Evolutionary conservation across 352 stramenopile genomes (phyloP).

Genomic region (Phytophthora agathidicida): DNA sequence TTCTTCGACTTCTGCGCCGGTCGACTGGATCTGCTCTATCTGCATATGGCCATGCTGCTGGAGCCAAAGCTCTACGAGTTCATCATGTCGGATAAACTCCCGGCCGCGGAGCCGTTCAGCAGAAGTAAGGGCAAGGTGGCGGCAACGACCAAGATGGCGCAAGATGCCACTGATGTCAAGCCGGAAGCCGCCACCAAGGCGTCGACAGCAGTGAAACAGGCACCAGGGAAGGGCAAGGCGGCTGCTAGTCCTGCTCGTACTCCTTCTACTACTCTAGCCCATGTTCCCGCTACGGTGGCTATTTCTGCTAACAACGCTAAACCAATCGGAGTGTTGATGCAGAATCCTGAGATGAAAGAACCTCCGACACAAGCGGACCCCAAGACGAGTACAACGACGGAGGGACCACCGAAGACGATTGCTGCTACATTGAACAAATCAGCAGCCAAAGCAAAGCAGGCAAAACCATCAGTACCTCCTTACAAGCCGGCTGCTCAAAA

Average conservation of each 20-base stretch:
- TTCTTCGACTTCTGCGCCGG: constrained; percentile 71
- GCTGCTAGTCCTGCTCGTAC: neutral
- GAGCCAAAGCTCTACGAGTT: constrained; percentile 56
- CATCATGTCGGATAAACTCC: constrained; percentile 44
- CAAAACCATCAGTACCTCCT: constrained; percentile 7
- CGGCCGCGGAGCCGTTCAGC: constrained; percentile 11
- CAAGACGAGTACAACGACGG: neutral
- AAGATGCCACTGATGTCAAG: neutral
- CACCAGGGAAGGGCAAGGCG: neutral
- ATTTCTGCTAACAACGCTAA: neutral
- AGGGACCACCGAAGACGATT: constrained; percentile 1
- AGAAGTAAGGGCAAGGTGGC: constrained; percentile 7
- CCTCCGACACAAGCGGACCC: neutral
- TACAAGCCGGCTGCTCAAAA: constrained; percentile 12
- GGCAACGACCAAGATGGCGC: neutral
- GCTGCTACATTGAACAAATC: constrained; percentile 5
- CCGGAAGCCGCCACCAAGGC: neutral
- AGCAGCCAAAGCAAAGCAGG: constrained; percentile 13
- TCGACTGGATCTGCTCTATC: constrained; percentile 66
- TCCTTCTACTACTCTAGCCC: neutral
- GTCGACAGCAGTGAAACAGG: neutral
- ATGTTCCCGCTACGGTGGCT: neutral
- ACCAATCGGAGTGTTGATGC: constrained; percentile 9
- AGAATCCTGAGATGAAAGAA: constrained; percentile 46
- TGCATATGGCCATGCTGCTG: constrained; percentile 69